Base-by-base conservation (phyloP, 345 rosid genomes). In the Populus simonii region DNA sequence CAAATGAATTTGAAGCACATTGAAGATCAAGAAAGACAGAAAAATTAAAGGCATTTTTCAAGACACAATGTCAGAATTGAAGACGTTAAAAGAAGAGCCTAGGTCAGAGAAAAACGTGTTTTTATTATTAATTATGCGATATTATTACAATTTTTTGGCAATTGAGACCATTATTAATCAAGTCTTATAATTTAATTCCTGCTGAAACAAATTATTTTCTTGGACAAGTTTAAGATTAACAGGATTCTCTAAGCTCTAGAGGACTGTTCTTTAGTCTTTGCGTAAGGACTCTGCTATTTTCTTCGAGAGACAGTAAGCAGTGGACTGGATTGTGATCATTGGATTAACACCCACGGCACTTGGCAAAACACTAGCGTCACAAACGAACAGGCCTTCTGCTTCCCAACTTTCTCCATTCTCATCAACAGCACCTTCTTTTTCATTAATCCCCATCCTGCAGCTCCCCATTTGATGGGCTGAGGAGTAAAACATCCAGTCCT, bases 391-490 rank as follows among this genome's bases (percentile, higher is more conserved):
- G 7, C 89, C 89, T 51, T 87, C 82, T 22, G 94, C 89, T 84
- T 91, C 94, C 92, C 92, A 91, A 55, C 87, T 89, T 87, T 91
- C 91, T 13, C 92, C 90, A 3, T 82, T 83, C 80, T 78, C 86
- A 77, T 89, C 92, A 29, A 91, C 86, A 2, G 92, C 95, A 11
- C 93, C 95, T 43, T 86, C 86, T 61, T 79, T 78, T 20, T 76
- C 80, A n/a, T 57, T 79, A 11, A 8, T 31, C 67, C 92, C 95
- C 89, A 91, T 91, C 82, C 86, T 87, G 74, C 94, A 89, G 67
- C 94, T 91, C 35, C 94, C 88, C 94, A 91, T 88, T 76, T 89
- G 95, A 80, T 91, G 95, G 0, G 93, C 95, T 0, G 95, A 86
- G 72, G 73, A 31, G 80, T 85, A 80, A 0, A 79, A 2, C 75